These are phyloP conservation scores for Diddensiella santjacobensis DNA, from an alignment of 805 yeast genomes.

Conservation along the genomic window DNA sequence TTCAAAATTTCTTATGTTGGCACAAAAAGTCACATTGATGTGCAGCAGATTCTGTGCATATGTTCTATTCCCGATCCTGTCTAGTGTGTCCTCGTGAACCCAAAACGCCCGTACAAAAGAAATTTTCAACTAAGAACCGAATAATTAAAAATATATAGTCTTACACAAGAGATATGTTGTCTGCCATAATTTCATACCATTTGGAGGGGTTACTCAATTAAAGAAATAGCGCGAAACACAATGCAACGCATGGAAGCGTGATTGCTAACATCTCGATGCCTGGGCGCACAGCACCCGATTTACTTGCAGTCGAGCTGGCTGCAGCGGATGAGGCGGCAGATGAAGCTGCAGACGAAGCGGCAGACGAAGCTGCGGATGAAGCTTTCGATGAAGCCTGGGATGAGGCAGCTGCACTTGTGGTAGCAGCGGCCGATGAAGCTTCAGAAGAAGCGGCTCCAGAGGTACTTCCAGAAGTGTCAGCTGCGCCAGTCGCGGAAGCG, in stretches of 20 bases:
- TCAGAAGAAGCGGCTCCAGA: neutral
- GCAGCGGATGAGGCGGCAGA: neutral
- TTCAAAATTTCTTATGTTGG: no score
- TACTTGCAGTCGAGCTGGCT: neutral
- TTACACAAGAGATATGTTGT: no score
- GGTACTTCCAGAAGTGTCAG: neutral
- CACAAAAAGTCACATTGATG: no score
- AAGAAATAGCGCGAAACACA: neutral
- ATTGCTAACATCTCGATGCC: neutral
- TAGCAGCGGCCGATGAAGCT: neutral
- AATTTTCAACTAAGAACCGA: no score
- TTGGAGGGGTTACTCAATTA: neutral
- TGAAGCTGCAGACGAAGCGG: neutral
- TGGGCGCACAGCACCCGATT: neutral
- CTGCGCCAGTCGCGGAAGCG: neutral
- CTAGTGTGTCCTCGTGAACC: no score
- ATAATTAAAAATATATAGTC: no score
- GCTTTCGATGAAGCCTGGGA: neutral
- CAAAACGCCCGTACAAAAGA: no score
- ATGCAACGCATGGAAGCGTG: neutral
- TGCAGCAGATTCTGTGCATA: no score
- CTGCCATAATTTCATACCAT: no score
- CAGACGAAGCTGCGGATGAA: neutral
- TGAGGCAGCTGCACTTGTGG: neutral
- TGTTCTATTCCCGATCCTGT: no score